Evolutionary conservation across 164 flowering plant species (phyloP), one percentile per base, ranked within the genome.

Genomic region (Chloranthus sessilifolius): DNA sequence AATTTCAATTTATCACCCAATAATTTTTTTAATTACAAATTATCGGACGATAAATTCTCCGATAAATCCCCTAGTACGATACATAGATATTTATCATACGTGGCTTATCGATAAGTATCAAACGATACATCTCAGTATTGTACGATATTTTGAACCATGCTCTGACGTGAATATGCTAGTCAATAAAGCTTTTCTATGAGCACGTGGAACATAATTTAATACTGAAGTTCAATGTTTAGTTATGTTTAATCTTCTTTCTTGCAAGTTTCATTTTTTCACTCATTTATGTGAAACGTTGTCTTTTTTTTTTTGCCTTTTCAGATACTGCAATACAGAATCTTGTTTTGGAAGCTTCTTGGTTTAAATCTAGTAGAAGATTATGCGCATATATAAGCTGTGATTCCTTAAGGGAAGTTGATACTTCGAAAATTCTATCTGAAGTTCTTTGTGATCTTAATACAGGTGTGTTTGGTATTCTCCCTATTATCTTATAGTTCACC

Each of bases 351-450:
- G 77, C 99, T 60, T 76, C 89, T 23, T 88, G 99, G 97, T 88
- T 84, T 50, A 79, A 73, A 56, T 78, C 91, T 24, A 64, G 95
- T 62, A 56, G 61, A 59, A 75, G 95, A 56, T 68, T 92, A 62
- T 86, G 97, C 65, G 97, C 99, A 31, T 92, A 92, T 66, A 80
- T 92, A 55, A 79, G 95, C 68, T 92, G 99, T 52, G 67, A 68
- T 64, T 66, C 95, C 43, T 70, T 92, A 19, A 63, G 89, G 12
- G 99, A 92, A 74, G 99, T 92, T 37, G 84, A 92, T 58, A 88
- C 95, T 1, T 81, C 83, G 11, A 76, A 61, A 50, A 27, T 92
- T 16, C 49, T 92, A 54, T 58, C 87, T 15, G 68, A 73, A 34
- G 62, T 85, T 69, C 66, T 92, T 39, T 63, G 72, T 34, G 55